Conservation (phyloP, 2,329 filamentous ascomycete genomes). For the Botrytis porri region DNA sequence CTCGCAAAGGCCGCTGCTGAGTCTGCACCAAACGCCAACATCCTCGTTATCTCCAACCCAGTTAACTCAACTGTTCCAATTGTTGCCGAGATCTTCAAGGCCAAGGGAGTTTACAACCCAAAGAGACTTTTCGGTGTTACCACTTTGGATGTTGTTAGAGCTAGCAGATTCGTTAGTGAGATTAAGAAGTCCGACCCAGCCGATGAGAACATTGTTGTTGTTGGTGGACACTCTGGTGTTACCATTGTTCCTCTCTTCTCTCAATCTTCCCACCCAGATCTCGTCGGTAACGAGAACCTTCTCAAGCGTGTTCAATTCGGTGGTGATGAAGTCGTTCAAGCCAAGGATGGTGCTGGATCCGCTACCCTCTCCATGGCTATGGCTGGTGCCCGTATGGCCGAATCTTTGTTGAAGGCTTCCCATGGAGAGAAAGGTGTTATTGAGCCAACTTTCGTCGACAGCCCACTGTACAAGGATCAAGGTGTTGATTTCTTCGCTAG, state of each 20-base stretch:
- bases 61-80: constrained; percentile 99
- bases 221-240: constrained; percentile 95
- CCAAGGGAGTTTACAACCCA: constrained; percentile 87
- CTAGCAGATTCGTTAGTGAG: constrained; percentile 94
- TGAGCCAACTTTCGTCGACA: constrained; percentile 96
- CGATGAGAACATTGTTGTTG: constrained; percentile 90
- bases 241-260: constrained; percentile 98
- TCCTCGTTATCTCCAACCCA: constrained; percentile 98
- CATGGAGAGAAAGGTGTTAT: constrained; percentile 92
- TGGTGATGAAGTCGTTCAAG: constrained; percentile 98
- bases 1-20: constrained; percentile 86
- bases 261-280: constrained; percentile 83
- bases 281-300: constrained; percentile 74
- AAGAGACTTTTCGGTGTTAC: constrained; percentile 98
- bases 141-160: constrained; percentile 95
- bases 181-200: constrained; percentile 86
- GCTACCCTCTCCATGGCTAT: constrained; percentile 99
- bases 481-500: constrained; percentile 96
- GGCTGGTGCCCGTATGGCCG: constrained; percentile 80
- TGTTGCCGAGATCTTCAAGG: constrained; percentile 93
- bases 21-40: constrained; percentile 85
- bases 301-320: constrained; percentile 92
- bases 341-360: constrained; percentile 96
- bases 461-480: constrained; percentile 96
- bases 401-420: constrained; percentile 87